Base-by-base conservation (phyloP, 2,329 filamentous ascomycete species). In the Penicillium sp. region DNA sequence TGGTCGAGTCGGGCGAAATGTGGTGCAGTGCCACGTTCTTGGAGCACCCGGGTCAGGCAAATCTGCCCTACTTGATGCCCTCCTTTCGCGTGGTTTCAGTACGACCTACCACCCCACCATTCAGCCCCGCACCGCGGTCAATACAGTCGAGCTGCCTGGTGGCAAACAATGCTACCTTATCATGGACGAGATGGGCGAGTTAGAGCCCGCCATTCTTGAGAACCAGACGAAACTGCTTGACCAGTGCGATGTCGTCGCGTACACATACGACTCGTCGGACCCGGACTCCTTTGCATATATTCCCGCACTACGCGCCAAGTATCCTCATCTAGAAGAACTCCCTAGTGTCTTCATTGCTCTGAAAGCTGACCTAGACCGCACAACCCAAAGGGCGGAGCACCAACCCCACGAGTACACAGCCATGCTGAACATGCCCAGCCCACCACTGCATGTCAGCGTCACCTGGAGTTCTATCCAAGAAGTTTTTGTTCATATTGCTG, bases 151-250 rank as follows among this genome's bases (percentile, higher is more conserved):
- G 72, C 84, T 99, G 1, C 92, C 91, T 46, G 95, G 95, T 10
- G 95, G 95, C 51, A 96, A 96, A 73, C 95, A 99, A 76, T 96
- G 93, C 74, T 98, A 99, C 71, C 82, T 99, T 33, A 98, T 99
- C 57, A 82, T 98, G 24, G 91, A 96, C 69, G 95, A 99, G 75
- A 87, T 98, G 1, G 95, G 95, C 33, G 92, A 98, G 74, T 81
- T 96, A n/a, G 95, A 98, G 74, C 90, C 91, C 0, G 95, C 95
- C 13, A 92, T 98, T 54, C 81, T 99, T 3, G 95, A 98, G 55
- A 99, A 99, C 70, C 87, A 88, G 69, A 85, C 87, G 45, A 96
- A 96, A 75, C 82, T 80, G 4, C 68, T 99, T 14, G 91, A 96
- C 68, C 88, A 92, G 6, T 98, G 93, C 75, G 95, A 99, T 74